phyloP scores from a whole-genome alignment of 192 early-diverging fungal species.

The Coemansia asiatica region DNA sequence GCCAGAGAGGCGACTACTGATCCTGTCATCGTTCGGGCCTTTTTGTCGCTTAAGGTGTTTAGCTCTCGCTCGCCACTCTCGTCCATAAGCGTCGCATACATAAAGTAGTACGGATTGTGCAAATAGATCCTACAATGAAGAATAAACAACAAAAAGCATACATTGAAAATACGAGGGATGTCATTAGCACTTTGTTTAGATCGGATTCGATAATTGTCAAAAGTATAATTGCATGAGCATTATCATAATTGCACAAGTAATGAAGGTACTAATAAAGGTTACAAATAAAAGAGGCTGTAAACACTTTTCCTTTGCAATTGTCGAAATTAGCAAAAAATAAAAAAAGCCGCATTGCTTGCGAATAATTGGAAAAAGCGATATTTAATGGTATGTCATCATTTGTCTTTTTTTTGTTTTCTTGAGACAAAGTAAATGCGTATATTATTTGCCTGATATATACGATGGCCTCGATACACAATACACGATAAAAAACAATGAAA shows the following conservation, averaged over 20 bases:
- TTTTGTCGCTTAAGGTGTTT: constrained; percentile 84
- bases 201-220: neutral
- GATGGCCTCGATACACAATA: neutral
- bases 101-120: constrained; percentile 94
- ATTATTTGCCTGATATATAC: neutral
- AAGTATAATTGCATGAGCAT: neutral
- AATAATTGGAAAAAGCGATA: neutral
- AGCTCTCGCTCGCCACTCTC: constrained; percentile 81
- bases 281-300: neutral
- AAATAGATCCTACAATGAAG: constrained; percentile 36
- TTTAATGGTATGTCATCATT: constrained; percentile 1
- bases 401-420: too few relatives aligned
- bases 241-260: neutral
- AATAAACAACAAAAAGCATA: neutral
- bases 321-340: neutral
- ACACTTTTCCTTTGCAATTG: neutral
- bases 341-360: neutral
- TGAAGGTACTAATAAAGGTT: neutral
- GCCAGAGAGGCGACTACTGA: constrained; percentile 92
- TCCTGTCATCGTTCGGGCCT: constrained; percentile 88
- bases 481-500: neutral
- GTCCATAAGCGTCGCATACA: constrained; percentile 90
- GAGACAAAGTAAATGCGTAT: constrained; percentile 1
- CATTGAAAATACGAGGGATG: neutral
- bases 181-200: neutral